Evolutionary conservation across 192 early-diverging fungal genomes (phyloP), one percentile per base, ranked within the genome.

Genomic region (Linnemannia exigua): DNA sequence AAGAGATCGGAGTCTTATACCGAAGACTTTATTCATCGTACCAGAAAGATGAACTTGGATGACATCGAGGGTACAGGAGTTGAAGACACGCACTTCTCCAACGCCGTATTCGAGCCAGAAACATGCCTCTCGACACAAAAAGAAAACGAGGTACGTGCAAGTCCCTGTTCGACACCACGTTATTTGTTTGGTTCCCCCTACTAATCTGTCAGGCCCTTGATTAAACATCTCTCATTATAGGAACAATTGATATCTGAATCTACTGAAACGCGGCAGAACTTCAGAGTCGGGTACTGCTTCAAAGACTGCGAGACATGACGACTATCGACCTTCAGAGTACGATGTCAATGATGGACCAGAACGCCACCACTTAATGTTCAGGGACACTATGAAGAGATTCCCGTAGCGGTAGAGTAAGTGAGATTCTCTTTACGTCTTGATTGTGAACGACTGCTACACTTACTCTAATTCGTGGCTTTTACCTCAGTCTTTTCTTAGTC

Each of bases 1-100:
- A 80, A 80, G 38, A 50, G 79, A 80, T 75, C 79, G 15, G 79
- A 80, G 48, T 75, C 73, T 67, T 75, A 61, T 70, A 73, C 79
- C 37, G 22, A 74, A 70, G 66, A 61, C 36, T 80, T 67, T 9
- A 80, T 75, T 75, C 61, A 75, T 67, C 66, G 73, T 75, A 75
- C 72, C 41, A 36, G 51, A 70, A 80, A 80, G 47, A 70, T 33
- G 51, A 80, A 75, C 70, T 33, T 16, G 63, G 54, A 58, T 79
- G 70, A 71, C 25, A 12, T 46, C 44, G 12, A 46, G 44, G 44
- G 44, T 70, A 47, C 44, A 46, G 44, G 44, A 46, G 12, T 46
- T 46, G 44, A 46, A 12, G 44, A 46, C 44, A 46, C 11, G 12
- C 44, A 46, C 44, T 46, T 46, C 44, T 12, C 44, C 44, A 46